These are phyloP conservation scores for Exophiala sideris DNA, from an alignment of 2,329 filamentous ascomycete species.

Conservation along the genomic window DNA sequence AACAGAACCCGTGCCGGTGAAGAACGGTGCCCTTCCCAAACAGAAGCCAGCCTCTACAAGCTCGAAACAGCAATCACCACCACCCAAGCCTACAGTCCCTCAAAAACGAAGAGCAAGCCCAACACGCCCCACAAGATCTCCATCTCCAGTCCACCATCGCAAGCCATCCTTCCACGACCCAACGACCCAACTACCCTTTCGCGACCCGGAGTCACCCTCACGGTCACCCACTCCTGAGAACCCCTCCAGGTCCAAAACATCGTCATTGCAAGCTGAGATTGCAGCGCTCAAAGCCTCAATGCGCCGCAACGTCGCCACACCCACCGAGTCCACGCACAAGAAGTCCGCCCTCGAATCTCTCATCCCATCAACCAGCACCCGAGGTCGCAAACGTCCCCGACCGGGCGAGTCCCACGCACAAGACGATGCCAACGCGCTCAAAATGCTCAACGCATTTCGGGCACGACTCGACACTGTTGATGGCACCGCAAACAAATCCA, in stretches of 20 bases:
- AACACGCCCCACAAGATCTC: constrained; percentile 8
- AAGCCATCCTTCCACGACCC: constrained; percentile 41
- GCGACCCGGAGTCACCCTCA: constrained; percentile 42
- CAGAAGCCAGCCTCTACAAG: constrained; percentile 5
- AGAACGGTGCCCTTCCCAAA: constrained; percentile 3
- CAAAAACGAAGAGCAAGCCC: constrained; percentile 25
- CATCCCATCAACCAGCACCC: constrained; percentile 47
- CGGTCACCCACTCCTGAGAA: constrained; percentile 30
- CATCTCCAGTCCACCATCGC: constrained; percentile 29
- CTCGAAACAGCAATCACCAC: constrained; percentile 35
- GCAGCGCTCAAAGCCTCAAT: constrained; percentile 46
- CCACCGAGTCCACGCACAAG: constrained; percentile 36
- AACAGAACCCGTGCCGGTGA: constrained; percentile 9
- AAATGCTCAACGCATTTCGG: constrained; percentile 75
- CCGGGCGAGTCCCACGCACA: constrained; percentile 43
- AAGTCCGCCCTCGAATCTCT: constrained; percentile 48
- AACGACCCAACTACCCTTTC: constrained; percentile 43
- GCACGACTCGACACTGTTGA: constrained; percentile 61
- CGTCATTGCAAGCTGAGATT: constrained; percentile 41
- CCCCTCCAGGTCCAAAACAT: constrained; percentile 30
- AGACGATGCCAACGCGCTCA: constrained; percentile 62
- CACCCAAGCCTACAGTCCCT: constrained; percentile 23
- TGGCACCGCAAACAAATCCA: constrained; percentile 31
- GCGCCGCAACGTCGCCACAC: constrained; percentile 39
- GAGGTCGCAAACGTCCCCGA: constrained; percentile 44